These are phyloP conservation scores for Xerocomellus intermedius DNA, from an alignment of 768 basidiomycete species.

Conservation along the genomic window DNA sequence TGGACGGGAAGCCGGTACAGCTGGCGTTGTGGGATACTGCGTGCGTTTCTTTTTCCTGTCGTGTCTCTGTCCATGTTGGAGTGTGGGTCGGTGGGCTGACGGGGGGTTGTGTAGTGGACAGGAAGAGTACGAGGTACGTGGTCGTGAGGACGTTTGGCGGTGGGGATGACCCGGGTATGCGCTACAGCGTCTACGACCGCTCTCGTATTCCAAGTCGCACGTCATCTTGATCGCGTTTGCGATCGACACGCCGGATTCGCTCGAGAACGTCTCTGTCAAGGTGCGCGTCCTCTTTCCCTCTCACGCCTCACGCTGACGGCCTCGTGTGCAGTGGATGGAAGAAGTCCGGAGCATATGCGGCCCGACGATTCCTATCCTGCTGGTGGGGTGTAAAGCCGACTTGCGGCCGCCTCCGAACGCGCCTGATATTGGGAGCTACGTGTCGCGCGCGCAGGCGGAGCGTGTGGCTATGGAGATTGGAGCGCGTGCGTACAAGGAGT, in stretches of 20 bases:
- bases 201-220: constrained; percentile 98
- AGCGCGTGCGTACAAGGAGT: constrained; percentile 93
- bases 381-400: constrained; percentile 96
- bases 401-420: constrained; percentile 61
- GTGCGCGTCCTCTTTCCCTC: constrained; percentile 36
- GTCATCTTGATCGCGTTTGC: constrained; percentile 98
- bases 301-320: background rate
- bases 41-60: constrained; percentile 78
- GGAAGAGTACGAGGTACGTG: constrained; percentile 90
- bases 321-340: constrained; percentile 81
- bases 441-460: constrained; percentile 79
- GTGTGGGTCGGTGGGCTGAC: background rate
- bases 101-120: constrained; percentile 63
- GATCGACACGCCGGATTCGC: constrained; percentile 93
- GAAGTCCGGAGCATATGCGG: constrained; percentile 98
- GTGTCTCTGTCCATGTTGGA: background rate
- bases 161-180: background rate
- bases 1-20: constrained; percentile 97
- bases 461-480: constrained; percentile 81
- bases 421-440: constrained; percentile 53
- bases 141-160: background rate
- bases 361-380: constrained; percentile 84
- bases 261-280: constrained; percentile 95
- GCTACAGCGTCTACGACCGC: constrained; percentile 80
- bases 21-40: constrained; percentile 99